phyloP scores from a whole-genome alignment of 2,329 filamentous ascomycete species.

The Lecanicillium sp. region DNA sequence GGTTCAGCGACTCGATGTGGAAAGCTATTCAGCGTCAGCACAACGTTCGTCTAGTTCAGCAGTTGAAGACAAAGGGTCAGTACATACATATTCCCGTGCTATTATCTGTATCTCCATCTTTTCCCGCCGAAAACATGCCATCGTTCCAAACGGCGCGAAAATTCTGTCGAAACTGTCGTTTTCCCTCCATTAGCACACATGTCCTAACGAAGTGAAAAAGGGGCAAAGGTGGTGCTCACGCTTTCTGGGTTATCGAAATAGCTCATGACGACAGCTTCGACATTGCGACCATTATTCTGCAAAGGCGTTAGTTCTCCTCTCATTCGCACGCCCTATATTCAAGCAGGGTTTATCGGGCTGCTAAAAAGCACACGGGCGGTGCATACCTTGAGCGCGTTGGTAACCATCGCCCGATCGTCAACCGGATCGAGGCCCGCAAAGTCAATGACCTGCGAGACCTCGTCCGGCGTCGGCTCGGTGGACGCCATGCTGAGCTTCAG shows the following conservation, averaged over 20 bases:
- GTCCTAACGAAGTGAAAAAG: constrained; percentile 10
- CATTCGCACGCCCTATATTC: too few species aligned
- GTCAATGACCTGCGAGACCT: constrained; percentile 33
- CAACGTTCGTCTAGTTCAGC: too few species aligned
- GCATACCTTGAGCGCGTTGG: constrained; percentile 33
- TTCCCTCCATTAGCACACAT: constrained; percentile 3
- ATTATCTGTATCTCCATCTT: constrained; percentile 38
- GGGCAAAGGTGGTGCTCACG: constrained; percentile 15
- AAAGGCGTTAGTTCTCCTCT: constrained; percentile 2
- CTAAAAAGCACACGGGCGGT: neutral
- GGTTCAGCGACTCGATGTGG: constrained; percentile 46
- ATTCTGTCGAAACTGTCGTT: constrained; percentile 34
- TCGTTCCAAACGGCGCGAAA: constrained; percentile 48
- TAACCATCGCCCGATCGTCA: constrained; percentile 31
- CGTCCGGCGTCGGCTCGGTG: constrained; percentile 27
- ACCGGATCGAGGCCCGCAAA: constrained; percentile 27
- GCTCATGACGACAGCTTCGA: constrained; percentile 41
- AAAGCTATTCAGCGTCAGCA: constrained; percentile 33
- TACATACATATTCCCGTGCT: constrained; percentile 36
- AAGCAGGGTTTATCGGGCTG: too few species aligned
- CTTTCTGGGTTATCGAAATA: constrained; percentile 40
- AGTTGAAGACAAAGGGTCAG: neutral
- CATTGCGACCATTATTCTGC: constrained; percentile 34
- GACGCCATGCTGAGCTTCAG: constrained; percentile 19
- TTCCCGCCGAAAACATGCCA: constrained; percentile 40